Evolutionary conservation across 2,329 filamentous ascomycete species (phyloP).

Genomic region (Trichophyton simii): DNA sequence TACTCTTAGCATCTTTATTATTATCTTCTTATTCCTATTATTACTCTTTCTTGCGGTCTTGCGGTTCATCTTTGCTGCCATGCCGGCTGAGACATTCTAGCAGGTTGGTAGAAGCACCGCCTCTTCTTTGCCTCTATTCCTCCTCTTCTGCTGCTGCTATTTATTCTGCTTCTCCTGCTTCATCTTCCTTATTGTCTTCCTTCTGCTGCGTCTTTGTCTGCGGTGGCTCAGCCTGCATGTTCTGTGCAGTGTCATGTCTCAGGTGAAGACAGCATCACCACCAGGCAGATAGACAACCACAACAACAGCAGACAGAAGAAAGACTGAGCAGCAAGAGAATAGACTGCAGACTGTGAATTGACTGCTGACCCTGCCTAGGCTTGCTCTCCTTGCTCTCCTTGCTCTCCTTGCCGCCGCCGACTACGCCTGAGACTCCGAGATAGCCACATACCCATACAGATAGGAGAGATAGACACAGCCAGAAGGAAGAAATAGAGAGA

Average conservation of each 20-base stretch:
- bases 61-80: not conserved
- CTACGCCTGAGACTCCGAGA: not conserved
- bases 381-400: not conserved
- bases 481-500: not conserved
- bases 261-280: not conserved
- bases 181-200: not conserved
- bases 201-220: not conserved
- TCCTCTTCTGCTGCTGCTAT: not conserved
- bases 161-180: not conserved
- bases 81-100: conserved; percentile 1
- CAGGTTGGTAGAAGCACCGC: not conserved
- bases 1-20: too few relatives aligned
- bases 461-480: too few relatives aligned
- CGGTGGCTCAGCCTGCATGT: not conserved
- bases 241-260: not conserved
- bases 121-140: not conserved
- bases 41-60: not conserved
- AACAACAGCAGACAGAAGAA: not conserved
- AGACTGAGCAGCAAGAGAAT: not conserved
- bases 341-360: not conserved
- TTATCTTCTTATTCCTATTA: too few relatives aligned
- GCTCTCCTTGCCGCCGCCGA: not conserved
- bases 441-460: not conserved
- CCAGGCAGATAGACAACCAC: not conserved
- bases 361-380: not conserved